Evolutionary conservation across 495 filamentous ascomycete species (phyloP).

Genomic region (Cercophora newfieldiana): DNA sequence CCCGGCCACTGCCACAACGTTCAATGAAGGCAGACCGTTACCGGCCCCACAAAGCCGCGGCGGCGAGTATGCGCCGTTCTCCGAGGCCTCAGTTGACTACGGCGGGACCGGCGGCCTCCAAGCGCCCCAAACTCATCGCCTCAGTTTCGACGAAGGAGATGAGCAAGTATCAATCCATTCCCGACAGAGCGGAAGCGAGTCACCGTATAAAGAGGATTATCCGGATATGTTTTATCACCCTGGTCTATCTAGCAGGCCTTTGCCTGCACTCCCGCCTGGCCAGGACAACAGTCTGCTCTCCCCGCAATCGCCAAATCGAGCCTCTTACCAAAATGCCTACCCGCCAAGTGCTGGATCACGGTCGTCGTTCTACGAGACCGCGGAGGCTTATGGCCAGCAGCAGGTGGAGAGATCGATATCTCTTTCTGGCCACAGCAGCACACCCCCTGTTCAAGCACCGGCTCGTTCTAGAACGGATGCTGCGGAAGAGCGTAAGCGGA

Average conservation of each 20-base stretch:
- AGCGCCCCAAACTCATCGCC: conserved; percentile 65
- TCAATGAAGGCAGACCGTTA: conserved; percentile 37
- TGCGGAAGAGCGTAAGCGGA: conserved; percentile 58
- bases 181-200: conserved; percentile 57
- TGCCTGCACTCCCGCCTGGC: conserved; percentile 73
- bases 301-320: conserved; percentile 34
- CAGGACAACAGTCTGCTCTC: conserved; percentile 45
- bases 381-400: conserved; percentile 41
- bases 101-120: conserved; percentile 83
- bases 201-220: conserved; percentile 62
- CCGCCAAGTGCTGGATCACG: conserved; percentile 43
- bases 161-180: conserved; percentile 60
- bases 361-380: conserved; percentile 31
- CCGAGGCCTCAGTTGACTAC: conserved; percentile 60
- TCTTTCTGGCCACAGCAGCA: conserved; percentile 74
- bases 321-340: conserved; percentile 40
- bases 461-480: conserved; percentile 95
- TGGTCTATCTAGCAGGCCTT: conserved; percentile 66
- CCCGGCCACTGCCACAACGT: conserved; percentile 29
- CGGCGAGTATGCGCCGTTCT: conserved; percentile 42
- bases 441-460: conserved; percentile 76
- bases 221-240: conserved; percentile 95
- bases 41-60: conserved; percentile 39
- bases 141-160: conserved; percentile 95
- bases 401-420: conserved; percentile 84